Evolutionary conservation across 2,329 filamentous ascomycete genomes (phyloP).

Genomic region (Pseudogymnoascus sp.): DNA sequence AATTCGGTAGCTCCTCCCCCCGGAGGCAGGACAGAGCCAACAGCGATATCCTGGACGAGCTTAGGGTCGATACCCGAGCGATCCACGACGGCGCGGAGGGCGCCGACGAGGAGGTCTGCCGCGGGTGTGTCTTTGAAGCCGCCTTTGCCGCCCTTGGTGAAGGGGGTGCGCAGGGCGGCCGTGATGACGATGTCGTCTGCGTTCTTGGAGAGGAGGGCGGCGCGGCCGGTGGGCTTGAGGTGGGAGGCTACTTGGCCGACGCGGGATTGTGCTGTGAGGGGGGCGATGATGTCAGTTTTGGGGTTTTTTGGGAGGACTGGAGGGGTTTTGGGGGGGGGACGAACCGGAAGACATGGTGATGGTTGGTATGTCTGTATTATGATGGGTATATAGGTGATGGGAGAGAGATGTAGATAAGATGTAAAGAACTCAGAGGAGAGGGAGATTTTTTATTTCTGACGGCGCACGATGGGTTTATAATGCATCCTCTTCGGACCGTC

Average conservation of each 20-base stretch:
- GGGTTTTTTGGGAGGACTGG: background rate
- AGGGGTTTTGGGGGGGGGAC: background rate
- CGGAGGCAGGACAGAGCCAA: constrained; percentile 84
- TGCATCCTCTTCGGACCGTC: background rate
- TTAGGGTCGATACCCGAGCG: constrained; percentile 83
- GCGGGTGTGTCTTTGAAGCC: constrained; percentile 91
- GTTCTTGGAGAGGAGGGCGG: constrained; percentile 52
- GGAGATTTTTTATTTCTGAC: background rate
- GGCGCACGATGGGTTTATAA: background rate
- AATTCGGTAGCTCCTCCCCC: constrained; percentile 96
- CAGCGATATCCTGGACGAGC: constrained; percentile 85
- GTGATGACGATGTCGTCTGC: constrained; percentile 82
- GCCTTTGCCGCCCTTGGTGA: constrained; percentile 90
- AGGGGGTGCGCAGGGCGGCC: constrained; percentile 79
- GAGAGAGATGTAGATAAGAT: background rate
- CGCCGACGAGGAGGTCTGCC: constrained; percentile 76
- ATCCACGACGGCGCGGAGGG: constrained; percentile 72
- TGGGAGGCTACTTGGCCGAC: constrained; percentile 53
- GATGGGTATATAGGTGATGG: background rate
- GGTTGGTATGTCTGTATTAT: background rate
- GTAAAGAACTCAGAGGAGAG: background rate
- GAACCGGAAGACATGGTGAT: constrained; percentile 12
- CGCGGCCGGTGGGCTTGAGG: constrained; percentile 32
- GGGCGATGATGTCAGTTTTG: background rate
- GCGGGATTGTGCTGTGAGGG: constrained; percentile 25